Conservation (phyloP, 2,329 filamentous ascomycete species). For the Fusarium secorum region DNA sequence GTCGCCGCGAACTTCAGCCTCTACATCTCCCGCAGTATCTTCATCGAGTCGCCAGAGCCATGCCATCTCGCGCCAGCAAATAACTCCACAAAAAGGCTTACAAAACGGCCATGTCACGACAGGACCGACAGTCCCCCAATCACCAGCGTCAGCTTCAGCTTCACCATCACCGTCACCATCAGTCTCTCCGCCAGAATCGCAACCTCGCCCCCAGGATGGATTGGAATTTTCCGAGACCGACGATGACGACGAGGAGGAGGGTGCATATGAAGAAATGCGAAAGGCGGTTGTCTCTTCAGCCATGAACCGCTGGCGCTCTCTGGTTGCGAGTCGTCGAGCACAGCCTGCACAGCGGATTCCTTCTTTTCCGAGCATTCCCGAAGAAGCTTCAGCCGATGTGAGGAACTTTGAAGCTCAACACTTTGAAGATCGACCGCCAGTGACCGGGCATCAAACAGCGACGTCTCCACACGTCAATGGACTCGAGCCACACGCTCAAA, state of each 20-base stretch:
- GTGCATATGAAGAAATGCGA: conserved; percentile 24
- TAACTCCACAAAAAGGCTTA: neutral
- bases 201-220: conserved; percentile 3
- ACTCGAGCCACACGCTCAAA: conserved; percentile 1
- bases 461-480: conserved; percentile 11
- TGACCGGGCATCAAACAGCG: neutral
- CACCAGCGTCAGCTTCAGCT: neutral
- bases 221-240: conserved; percentile 6
- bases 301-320: conserved; percentile 38
- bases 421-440: conserved; percentile 11
- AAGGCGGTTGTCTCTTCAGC: conserved; percentile 35
- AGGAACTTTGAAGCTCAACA: conserved; percentile 20
- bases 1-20: conserved; percentile 38
- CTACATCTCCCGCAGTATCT: conserved; percentile 34
- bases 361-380: conserved; percentile 19
- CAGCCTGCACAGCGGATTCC: conserved; percentile 14
- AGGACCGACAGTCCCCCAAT: neutral
- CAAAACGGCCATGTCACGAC: conserved; percentile 14
- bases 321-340: conserved; percentile 26
- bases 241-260: conserved; percentile 24
- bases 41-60: conserved; percentile 33
- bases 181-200: neutral
- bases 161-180: conserved; percentile 1
- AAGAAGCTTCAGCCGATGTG: conserved; percentile 22
- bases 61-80: neutral